These are phyloP conservation scores for Mycena crocata DNA, from an alignment of 768 basidiomycete species.

Conservation along the genomic window DNA sequence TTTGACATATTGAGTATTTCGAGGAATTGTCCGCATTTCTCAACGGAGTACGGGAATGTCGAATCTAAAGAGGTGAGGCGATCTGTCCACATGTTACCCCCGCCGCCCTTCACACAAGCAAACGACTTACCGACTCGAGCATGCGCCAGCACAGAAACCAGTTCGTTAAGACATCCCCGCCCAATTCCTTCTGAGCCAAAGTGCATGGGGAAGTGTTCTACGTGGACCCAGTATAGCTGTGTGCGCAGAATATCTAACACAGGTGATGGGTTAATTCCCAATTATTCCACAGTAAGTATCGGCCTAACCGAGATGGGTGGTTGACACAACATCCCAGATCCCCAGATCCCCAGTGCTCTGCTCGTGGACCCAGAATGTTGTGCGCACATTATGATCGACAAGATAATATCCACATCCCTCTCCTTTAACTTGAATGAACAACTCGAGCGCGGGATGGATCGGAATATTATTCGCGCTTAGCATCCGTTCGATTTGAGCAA, in stretches of 20 bases:
- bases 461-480: constrained; percentile 43
- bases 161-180: constrained; percentile 51
- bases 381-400: constrained; percentile 56
- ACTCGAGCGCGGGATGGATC: constrained; percentile 53
- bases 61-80: constrained; percentile 68
- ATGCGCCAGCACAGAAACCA: constrained; percentile 64
- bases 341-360: constrained; percentile 53
- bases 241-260: constrained; percentile 44
- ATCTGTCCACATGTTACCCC: constrained; percentile 48
- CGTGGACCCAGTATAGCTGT: constrained; percentile 69
- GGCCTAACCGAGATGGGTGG: constrained; percentile 62
- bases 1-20: constrained; percentile 55
- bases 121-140: constrained; percentile 59
- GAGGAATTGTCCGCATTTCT: constrained; percentile 59
- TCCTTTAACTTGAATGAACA: constrained; percentile 60
- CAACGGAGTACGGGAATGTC: constrained; percentile 65
- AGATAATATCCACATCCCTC: constrained; percentile 67
- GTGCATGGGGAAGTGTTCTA: constrained; percentile 72
- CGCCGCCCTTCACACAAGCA: neutral
- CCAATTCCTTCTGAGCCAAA: constrained; percentile 39
- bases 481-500: constrained; percentile 43
- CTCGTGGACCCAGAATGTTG: constrained; percentile 66
- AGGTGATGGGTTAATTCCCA: neutral
- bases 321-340: constrained; percentile 56
- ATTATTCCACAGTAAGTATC: neutral